A percentile compares a stretch with the other conserved stretches of the same genome.
Conservation (phyloP, 257 asterid species). For the Eucommia ulmoides region DNA sequence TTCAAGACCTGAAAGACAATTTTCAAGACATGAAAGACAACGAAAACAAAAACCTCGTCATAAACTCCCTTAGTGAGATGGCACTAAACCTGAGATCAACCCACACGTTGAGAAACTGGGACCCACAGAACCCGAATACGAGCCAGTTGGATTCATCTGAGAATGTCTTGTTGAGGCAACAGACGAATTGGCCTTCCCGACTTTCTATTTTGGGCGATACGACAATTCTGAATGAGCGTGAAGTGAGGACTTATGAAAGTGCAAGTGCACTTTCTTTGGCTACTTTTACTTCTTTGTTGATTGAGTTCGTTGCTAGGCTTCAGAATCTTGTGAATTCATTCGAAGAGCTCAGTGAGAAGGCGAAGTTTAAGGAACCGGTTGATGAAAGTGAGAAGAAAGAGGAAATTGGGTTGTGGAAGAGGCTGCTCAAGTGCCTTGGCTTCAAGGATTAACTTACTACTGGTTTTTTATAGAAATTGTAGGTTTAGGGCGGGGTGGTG, state of each 20-base stretch:
- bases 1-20: slow-evolving; percentile 14
- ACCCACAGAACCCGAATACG: slow-evolving; percentile 27
- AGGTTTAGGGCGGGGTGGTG: background rate
- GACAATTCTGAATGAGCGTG: slow-evolving; percentile 53
- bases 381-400: slow-evolving; percentile 18
- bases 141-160: slow-evolving; percentile 58
- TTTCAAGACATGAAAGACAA: slow-evolving; percentile 61
- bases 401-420: slow-evolving; percentile 25
- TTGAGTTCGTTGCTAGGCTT: slow-evolving; percentile 91
- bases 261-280: slow-evolving; percentile 87
- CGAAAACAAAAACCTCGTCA: slow-evolving; percentile 29
- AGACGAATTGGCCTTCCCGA: slow-evolving; percentile 83
- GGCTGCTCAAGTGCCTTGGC: slow-evolving; percentile 23
- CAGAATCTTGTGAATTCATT: slow-evolving; percentile 70
- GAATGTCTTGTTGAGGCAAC: slow-evolving; percentile 18
- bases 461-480: background rate
- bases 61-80: slow-evolving; percentile 46
- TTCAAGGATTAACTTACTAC: slow-evolving; percentile 14
- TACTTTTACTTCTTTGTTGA: slow-evolving; percentile 67
- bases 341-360: slow-evolving; percentile 62
- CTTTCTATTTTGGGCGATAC: slow-evolving; percentile 69
- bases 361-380: slow-evolving; percentile 62
- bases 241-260: slow-evolving; percentile 75
- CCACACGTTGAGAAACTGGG: slow-evolving; percentile 22
- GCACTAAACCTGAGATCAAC: slow-evolving; percentile 32